Evolutionary conservation across 805 yeast genomes (phyloP).

Genomic region (Saccharomycopsis guyanensis): DNA sequence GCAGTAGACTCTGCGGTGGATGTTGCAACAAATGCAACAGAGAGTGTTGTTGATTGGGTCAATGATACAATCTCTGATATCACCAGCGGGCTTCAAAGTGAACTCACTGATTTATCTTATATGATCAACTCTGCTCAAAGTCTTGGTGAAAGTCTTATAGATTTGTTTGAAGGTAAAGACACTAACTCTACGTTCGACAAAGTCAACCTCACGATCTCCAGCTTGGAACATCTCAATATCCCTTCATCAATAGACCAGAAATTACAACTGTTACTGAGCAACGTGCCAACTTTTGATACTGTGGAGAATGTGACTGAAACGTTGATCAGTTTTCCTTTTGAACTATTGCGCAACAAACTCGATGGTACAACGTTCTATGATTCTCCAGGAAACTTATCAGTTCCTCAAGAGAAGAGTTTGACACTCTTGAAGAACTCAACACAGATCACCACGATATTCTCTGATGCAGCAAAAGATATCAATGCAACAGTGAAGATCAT

Average conservation of each 20-base stretch:
- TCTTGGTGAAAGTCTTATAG: conserved; percentile 44
- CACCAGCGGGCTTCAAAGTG: conserved; percentile 58
- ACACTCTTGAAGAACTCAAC: conserved; percentile 23
- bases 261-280: conserved; percentile 41
- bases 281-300: conserved; percentile 58
- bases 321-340: conserved; percentile 55
- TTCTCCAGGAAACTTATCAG: conserved; percentile 28
- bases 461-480: conserved; percentile 28
- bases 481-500: conserved; percentile 33
- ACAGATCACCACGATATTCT: conserved; percentile 27
- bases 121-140: conserved; percentile 49
- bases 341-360: conserved; percentile 25
- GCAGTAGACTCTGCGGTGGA: conserved; percentile 66
- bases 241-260: conserved; percentile 56
- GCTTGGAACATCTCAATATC: conserved; percentile 52
- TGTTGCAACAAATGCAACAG: conserved; percentile 68
- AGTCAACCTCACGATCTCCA: conserved; percentile 51
- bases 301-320: conserved; percentile 52
- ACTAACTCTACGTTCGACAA: conserved; percentile 31
- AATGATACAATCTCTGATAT: conserved; percentile 49
- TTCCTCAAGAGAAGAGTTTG: conserved; percentile 32
- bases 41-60: conserved; percentile 48
- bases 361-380: conserved; percentile 26
- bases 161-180: conserved; percentile 42
- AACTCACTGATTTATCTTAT: conserved; percentile 51